Conservation (phyloP, 441 rosid genomes). For the Melastoma candidum region DNA sequence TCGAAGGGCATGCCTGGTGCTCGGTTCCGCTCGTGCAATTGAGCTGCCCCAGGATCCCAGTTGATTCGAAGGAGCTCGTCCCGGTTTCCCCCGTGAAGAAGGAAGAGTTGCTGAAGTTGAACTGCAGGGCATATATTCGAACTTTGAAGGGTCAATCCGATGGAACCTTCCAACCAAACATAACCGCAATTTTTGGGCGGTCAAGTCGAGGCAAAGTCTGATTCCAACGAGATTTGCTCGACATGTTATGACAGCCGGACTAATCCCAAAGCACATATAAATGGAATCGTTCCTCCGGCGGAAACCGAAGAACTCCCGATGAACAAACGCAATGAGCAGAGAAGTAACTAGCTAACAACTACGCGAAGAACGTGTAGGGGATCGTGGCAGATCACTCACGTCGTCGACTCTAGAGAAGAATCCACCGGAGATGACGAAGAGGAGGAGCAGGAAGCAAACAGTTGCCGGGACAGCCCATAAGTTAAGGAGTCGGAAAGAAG, state of each 20-base stretch:
- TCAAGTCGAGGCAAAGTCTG: no score
- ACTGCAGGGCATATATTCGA: not conserved
- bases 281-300: no score
- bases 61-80: not conserved
- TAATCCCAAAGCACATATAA: no score
- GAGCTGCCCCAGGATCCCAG: not conserved
- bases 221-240: no score
- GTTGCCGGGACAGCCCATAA: not conserved
- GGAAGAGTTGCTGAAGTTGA: not conserved
- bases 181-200: no score
- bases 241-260: no score
- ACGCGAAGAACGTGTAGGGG: not conserved
- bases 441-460: not conserved
- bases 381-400: not conserved
- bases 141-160: no score
- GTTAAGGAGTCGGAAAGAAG: no score
- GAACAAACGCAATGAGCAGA: not conserved
- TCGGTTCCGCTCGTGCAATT: conserved; percentile 12
- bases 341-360: not conserved
- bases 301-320: not conserved
- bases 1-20: conserved; percentile 14
- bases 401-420: conserved; percentile 5
- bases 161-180: no score
- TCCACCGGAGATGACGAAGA: conserved; percentile 7
- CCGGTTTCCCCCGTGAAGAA: not conserved